Base-by-base conservation (phyloP, 1,284 basidiomycete genomes). In the Moniliophthora roreri region DNA sequence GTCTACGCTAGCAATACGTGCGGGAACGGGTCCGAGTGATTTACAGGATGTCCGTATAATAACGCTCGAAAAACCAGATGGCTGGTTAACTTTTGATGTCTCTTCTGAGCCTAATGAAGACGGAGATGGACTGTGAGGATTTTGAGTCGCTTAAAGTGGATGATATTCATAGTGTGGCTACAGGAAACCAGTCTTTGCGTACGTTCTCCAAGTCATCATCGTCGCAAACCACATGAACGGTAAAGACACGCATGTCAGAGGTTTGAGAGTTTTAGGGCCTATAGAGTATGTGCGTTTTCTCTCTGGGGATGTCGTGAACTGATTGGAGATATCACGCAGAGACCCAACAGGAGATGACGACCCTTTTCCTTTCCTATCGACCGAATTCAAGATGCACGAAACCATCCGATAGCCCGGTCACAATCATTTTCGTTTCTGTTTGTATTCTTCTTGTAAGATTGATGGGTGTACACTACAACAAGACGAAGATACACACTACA, bases 241-340 rank as follows among this genome's bases (percentile, higher is more conserved):
- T 3, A 99, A 99, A 69, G 97, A 99, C 71, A 99, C 97, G 8
- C 97, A 99, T 71, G 90, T 99, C 13, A 84, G 97, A 16, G 93
- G 95, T 1, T 70, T 99, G 39, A 84, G 82, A 50, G 81, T 98
- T 20, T 85, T 94, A 56, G 96, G 95, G 0, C 91, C 94, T 2
- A 67, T 83, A 6, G 86, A 88, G 94, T 94, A 65, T 58, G 88
- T 16, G 36, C 36, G 42, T 50, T 4, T 10, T 11, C 45, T 24
- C 28, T 18, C 6, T 46, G 5, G n/a, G n/a, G n/a, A n/a, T n/a
- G n/a, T n/a, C n/a, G n/a, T n/a, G n/a, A n/a, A n/a, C n/a, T n/a
- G n/a, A n/a, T n/a, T n/a, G n/a, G n/a, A n/a, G n/a, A n/a, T n/a
- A n/a, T n/a, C n/a, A n/a, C n/a, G 24, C 48, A 80, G 78, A 68